Evolutionary conservation across 169 alveolate genomes (phyloP).

Genomic region (Theileria orientalis): DNA sequence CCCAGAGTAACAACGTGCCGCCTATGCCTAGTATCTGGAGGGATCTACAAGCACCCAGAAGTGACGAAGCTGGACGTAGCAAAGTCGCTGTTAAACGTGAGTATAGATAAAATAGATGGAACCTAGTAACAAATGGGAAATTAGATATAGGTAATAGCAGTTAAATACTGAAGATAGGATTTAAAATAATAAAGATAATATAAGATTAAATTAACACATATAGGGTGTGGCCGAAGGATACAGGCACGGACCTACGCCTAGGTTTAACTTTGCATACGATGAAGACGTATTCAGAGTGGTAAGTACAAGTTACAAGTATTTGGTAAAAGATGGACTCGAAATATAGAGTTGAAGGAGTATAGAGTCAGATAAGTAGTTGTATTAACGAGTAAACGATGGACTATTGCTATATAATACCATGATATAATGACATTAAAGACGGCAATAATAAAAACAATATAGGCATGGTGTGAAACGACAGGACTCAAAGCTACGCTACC

Average conservation of each 20-base stretch:
- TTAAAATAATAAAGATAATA: no score
- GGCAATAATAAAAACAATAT: background rate
- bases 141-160: background rate
- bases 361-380: no score
- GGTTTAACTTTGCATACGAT: slow-evolving; percentile 78
- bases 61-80: slow-evolving; percentile 75
- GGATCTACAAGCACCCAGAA: slow-evolving; percentile 43
- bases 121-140: background rate
- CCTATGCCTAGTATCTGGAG: slow-evolving; percentile 70
- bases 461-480: slow-evolving; percentile 59
- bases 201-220: no score
- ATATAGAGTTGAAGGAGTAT: background rate
- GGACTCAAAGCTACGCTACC: slow-evolving; percentile 38
- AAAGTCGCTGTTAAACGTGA: slow-evolving; percentile 41
- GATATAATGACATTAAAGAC: no score
- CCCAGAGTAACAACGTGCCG: slow-evolving; percentile 73
- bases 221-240: slow-evolving; percentile 78
- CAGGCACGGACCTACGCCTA: slow-evolving; percentile 81
- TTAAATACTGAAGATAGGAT: no score
- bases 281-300: slow-evolving; percentile 70
- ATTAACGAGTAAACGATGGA: no score
- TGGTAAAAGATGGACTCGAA: background rate
- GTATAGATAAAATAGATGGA: background rate
- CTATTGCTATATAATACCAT: no score
- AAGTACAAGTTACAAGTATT: slow-evolving; percentile 46